Conservation (phyloP, 495 filamentous ascomycete genomes). For the Halenospora varia region DNA sequence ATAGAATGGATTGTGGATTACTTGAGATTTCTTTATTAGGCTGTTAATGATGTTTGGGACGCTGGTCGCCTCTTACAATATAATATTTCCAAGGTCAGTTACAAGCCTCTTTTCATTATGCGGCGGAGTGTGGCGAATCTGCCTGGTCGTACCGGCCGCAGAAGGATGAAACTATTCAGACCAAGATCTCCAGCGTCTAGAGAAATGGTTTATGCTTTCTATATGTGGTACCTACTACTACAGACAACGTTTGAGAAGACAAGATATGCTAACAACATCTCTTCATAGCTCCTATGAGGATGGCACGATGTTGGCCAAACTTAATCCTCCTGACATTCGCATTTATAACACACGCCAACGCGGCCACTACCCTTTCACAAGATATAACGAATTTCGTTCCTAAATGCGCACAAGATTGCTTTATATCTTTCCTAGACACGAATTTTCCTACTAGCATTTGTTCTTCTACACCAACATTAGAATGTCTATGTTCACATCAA, state of each 20-base stretch:
- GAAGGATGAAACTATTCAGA: neutral
- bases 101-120: neutral
- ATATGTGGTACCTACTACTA: neutral
- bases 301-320: slow-evolving; percentile 24
- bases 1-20: slow-evolving; percentile 15
- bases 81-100: slow-evolving; percentile 24
- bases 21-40: slow-evolving; percentile 7
- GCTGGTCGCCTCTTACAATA: slow-evolving; percentile 19
- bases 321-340: slow-evolving; percentile 19
- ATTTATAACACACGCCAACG: slow-evolving; percentile 6
- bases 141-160: neutral
- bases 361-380: slow-evolving; percentile 31
- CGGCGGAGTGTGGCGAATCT: neutral
- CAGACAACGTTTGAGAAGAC: neutral
- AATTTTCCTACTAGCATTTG: slow-evolving; percentile 52
- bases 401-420: slow-evolving; percentile 59
- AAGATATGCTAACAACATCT: slow-evolving; percentile 14
- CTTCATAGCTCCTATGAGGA: slow-evolving; percentile 18
- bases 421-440: slow-evolving; percentile 54
- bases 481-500: slow-evolving; percentile 58
- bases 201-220: neutral
- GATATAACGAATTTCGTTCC: slow-evolving; percentile 51
- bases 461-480: slow-evolving; percentile 44
- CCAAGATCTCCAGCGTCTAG: neutral
- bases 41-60: slow-evolving; percentile 23